Conservation (phyloP, 345 rosid species). For the Euphorbia pulcherrima region DNA sequence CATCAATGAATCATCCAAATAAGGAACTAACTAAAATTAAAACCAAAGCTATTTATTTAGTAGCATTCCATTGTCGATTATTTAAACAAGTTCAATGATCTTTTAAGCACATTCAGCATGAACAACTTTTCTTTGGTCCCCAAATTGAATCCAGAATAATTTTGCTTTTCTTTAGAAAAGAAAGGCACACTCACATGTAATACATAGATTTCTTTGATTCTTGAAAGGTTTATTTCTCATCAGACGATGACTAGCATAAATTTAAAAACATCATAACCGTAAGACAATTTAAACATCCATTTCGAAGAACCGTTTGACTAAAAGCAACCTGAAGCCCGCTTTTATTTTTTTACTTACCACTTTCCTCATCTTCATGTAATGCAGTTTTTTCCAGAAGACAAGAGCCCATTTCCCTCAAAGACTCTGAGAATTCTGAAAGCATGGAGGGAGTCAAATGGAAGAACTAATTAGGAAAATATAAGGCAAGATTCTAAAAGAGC, state of each 20-base stretch:
- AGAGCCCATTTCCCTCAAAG: constrained; percentile 87
- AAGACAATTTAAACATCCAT: background rate
- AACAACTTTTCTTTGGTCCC: background rate
- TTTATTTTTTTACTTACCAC: constrained; percentile 40
- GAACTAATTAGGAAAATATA: background rate
- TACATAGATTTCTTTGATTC: background rate
- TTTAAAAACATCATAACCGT: background rate
- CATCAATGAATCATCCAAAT: background rate
- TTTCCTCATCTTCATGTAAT: constrained; percentile 64
- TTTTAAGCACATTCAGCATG: constrained; percentile 9
- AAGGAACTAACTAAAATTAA: background rate
- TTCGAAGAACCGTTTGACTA: background rate
- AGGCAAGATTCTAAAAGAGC: constrained; percentile 35
- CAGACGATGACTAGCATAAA: background rate
- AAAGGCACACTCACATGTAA: background rate
- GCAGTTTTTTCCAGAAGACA: constrained; percentile 77
- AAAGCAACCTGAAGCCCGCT: constrained; percentile 8
- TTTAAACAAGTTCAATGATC: background rate
- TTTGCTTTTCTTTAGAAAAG: background rate
- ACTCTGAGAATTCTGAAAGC: constrained; percentile 85
- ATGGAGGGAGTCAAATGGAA: constrained; percentile 14
- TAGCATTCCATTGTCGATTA: background rate
- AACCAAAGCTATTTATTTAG: background rate
- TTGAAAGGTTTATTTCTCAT: constrained; percentile 1
- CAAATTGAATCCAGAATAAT: background rate